Percentiles rank a stretch among this genome's conserved stretches.
Evolutionary conservation across 225 moss, liverwort and hornwort genomes (phyloP).

Genomic region (Asterella californica): DNA sequence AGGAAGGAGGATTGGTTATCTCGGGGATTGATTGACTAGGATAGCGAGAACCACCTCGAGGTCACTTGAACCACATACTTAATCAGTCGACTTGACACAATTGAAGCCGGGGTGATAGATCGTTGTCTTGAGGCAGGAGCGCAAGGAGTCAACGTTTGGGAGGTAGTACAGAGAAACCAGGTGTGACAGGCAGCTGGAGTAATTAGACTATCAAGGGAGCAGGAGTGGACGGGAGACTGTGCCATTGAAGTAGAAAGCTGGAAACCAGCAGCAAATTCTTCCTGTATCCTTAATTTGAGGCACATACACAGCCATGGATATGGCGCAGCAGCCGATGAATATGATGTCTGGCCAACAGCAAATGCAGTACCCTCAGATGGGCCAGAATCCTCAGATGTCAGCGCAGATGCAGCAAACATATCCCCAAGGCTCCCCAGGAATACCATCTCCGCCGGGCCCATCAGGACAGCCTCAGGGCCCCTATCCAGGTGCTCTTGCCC

Average conservation of each 20-base stretch:
- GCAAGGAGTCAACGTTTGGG: background rate
- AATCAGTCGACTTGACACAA: slow-evolving; percentile 20
- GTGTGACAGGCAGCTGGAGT: background rate
- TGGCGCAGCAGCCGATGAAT: slow-evolving; percentile 46
- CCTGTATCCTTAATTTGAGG: background rate
- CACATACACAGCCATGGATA: slow-evolving; percentile 24
- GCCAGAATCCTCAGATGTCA: slow-evolving; percentile 42
- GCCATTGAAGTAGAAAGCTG: background rate
- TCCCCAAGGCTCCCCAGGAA: slow-evolving; percentile 43
- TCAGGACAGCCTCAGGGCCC: slow-evolving; percentile 59
- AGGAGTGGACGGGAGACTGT: background rate
- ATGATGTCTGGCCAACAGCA: slow-evolving; percentile 46
- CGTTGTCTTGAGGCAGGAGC: background rate
- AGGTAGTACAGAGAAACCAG: background rate
- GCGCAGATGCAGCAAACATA: slow-evolving; percentile 40
- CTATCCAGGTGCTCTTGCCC: slow-evolving; percentile 66
- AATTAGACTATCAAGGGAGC: background rate
- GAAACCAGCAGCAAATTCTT: slow-evolving; percentile 1
- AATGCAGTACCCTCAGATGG: slow-evolving; percentile 50
- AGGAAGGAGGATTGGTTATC: background rate
- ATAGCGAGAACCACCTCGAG: background rate
- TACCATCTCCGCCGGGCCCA: slow-evolving; percentile 31
- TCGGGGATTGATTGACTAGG: background rate
- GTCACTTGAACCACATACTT: background rate
- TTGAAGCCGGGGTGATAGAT: background rate